Evolutionary conservation across 257 asterid species (phyloP).

Genomic region (Eustoma russellianum): DNA sequence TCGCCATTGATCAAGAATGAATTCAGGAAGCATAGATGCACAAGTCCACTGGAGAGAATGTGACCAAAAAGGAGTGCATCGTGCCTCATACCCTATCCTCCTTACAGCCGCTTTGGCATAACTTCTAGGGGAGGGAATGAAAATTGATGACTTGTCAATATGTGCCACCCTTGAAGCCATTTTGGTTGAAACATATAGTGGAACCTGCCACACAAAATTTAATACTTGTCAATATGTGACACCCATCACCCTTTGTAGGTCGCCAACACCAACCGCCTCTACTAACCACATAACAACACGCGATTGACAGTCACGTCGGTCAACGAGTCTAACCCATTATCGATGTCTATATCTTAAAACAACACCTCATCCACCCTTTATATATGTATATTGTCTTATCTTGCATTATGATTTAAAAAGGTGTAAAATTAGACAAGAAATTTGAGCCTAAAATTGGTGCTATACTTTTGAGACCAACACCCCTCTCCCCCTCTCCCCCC

Average conservation of each 20-base stretch:
- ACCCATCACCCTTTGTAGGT: background rate
- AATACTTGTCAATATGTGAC: background rate
- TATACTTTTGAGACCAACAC: too few relatives aligned
- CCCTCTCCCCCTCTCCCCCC: too few relatives aligned
- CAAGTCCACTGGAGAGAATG: constrained; percentile 65
- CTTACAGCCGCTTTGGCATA: constrained; percentile 55
- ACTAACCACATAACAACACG: background rate
- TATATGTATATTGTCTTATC: too few relatives aligned
- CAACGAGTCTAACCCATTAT: too few relatives aligned
- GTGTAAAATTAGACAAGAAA: too few relatives aligned
- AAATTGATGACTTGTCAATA: constrained; percentile 43
- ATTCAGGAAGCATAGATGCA: constrained; percentile 44
- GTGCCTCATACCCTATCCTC: constrained; percentile 41
- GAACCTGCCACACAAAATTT: constrained; percentile 34
- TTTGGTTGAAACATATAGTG: constrained; percentile 59
- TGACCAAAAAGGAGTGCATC: constrained; percentile 75
- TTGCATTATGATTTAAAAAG: too few relatives aligned
- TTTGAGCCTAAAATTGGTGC: too few relatives aligned
- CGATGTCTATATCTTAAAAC: too few relatives aligned
- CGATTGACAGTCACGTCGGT: too few relatives aligned
- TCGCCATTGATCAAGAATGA: constrained; percentile 52
- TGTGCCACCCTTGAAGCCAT: constrained; percentile 68
- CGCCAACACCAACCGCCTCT: background rate
- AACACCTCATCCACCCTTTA: too few relatives aligned
- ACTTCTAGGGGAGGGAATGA: constrained; percentile 44